Base-by-base conservation (phyloP, 1,284 basidiomycete genomes). In the Stygiomarasmius scandens region DNA sequence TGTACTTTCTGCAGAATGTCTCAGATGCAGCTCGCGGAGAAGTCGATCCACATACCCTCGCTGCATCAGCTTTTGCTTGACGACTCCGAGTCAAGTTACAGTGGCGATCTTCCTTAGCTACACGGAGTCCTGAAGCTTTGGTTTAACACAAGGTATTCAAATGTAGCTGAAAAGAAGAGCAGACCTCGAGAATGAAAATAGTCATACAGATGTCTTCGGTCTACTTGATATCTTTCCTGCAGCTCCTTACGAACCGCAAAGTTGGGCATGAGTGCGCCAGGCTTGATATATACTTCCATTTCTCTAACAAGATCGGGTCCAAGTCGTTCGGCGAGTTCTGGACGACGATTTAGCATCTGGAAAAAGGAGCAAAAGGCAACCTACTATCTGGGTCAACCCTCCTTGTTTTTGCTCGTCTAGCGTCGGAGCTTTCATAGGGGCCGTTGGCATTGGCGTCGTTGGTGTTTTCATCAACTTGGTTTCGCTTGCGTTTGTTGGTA, bases 161-260 rank as follows among this genome's bases (percentile, higher is more conserved):
- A 49, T 27, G 47, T n/a, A 19, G 10, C 19, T 5, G 24, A 38
- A 51, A 14, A 23, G 32, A 1, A 12, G 2, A 22, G 36, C 49
- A 12, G 20, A 77, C 79, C 80, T 74, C 78, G 69, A 27, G 79
- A 80, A 67, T 89, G 88, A 70, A 88, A 89, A 69, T 89, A 90
- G 67, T 90, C 88, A 65, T 90, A 90, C 62, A 90, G 83, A 61
- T 89, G 87, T 61, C 88, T 75, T 61, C 88, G 76, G 67, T 90
- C 87, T 55, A 88, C 84, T 58, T 75, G 77, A 67, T 86, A 87
- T 51, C 83, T 80, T 64, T 82, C 78, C 68, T 90, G 88, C 29
- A 90, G 79, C 61, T 80, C 81, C 62, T 86, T 86, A 56, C 88
- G 79, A 51, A 84, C 74, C n/a, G 81, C 76, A 64, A 89, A 90